Evolutionary conservation across 1,139 yeast genomes (phyloP).

Genomic region (Taphrina wiesneri): DNA sequence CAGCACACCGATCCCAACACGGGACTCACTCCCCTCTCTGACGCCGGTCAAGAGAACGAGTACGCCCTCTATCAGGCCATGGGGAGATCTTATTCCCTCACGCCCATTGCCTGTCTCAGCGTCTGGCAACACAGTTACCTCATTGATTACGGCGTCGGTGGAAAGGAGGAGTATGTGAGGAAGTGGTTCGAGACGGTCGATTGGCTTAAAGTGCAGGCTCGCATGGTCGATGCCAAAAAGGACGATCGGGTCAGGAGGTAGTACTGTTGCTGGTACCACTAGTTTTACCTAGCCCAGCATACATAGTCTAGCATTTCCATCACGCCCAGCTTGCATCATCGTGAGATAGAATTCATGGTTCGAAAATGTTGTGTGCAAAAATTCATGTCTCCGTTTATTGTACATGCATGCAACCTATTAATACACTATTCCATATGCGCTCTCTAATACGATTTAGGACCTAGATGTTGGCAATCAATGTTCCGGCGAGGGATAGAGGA

Average conservation of each 20-base stretch:
- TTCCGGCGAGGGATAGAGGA: neutral
- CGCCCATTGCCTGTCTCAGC: conserved; percentile 77
- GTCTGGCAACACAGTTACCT: conserved; percentile 88
- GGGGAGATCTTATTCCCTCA: conserved; percentile 40
- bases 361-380: neutral
- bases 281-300: neutral
- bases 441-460: no score
- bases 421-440: neutral
- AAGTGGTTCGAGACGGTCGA: conserved; percentile 77
- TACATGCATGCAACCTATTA: neutral
- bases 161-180: conserved; percentile 70
- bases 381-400: neutral
- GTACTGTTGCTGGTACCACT: neutral
- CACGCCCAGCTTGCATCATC: no score
- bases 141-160: conserved; percentile 77
- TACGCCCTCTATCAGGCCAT: conserved; percentile 13
- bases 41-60: conserved; percentile 5
- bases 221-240: conserved; percentile 47
- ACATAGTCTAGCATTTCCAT: neutral
- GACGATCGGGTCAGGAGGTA: neutral
- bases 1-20: conserved; percentile 77
- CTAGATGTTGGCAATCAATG: neutral
- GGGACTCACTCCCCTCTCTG: conserved; percentile 53
- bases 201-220: conserved; percentile 79
- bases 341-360: no score